phyloP scores from a whole-genome alignment of 202 grass and related monocot species.

The Musa balbisiana region DNA sequence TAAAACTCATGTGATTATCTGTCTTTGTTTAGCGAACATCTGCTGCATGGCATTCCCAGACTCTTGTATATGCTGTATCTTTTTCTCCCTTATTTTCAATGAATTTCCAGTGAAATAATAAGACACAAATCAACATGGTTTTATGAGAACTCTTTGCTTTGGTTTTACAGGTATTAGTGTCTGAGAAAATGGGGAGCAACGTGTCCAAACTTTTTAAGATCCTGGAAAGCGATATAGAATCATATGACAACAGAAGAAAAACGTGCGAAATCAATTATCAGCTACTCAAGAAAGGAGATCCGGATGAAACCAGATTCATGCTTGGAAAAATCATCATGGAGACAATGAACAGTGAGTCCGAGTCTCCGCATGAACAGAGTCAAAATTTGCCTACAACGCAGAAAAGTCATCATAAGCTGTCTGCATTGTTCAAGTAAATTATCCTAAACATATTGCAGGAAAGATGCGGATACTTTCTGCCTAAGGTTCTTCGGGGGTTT shows the following conservation, averaged over 20 bases:
- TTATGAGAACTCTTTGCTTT: background rate
- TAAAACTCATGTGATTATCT: background rate
- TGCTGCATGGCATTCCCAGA: no score
- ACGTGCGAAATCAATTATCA: conserved; percentile 47
- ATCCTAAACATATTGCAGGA: background rate
- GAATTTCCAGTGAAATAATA: no score
- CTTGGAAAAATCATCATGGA: conserved; percentile 75
- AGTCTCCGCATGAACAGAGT: background rate
- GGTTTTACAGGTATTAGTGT: conserved; percentile 43
- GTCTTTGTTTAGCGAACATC: no score
- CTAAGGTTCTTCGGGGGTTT: background rate
- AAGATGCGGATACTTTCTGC: background rate
- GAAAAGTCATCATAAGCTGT: background rate
- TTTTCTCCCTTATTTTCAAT: no score
- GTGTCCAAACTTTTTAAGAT: conserved; percentile 41
- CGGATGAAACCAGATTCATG: conserved; percentile 57
- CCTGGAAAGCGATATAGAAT: conserved; percentile 33
- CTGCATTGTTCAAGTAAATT: conserved; percentile 6
- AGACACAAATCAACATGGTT: background rate
- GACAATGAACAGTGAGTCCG: conserved; percentile 27
- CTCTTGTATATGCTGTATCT: no score
- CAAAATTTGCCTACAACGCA: background rate
- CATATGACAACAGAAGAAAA: conserved; percentile 29
- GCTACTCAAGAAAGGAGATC: conserved; percentile 46
- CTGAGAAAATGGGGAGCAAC: conserved; percentile 28